Evolutionary conservation across 208 protist species (phyloP), one percentile per base, ranked within the genome.

Genomic region (Trypanosoma cruzi): DNA sequence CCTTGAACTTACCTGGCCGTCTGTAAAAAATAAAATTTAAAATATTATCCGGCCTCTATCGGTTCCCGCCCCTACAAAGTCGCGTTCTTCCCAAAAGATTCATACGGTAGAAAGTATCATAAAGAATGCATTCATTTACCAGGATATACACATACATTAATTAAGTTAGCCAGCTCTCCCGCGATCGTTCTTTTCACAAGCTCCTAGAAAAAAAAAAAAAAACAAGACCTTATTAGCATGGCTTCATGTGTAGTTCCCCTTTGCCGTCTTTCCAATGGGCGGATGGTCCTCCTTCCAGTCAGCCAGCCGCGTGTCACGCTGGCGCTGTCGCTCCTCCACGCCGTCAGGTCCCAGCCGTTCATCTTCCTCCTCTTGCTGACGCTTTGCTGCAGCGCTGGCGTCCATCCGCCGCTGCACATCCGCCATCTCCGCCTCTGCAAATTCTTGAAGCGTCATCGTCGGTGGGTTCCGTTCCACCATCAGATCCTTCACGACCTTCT

Each of bases 201-300:
- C 44, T 11, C 13, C 34, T 56, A 16, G 22, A 70, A 62, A 53
- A 57, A 57, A 63, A 64, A 71, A 57, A 42, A 55, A 58, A 44
- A 56, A 64, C 53, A 55, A 34, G 14, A 64, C 5, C 4, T 52
- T 8, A 18, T 8, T 11, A n/a, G 2, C n/a, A 26, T 18, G 26
- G 40, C 13, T 26, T 88, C 71, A 95, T 29, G 89, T 79, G 74
- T 94, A 96, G 73, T 96, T 96, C 26, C 91, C 91, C 73, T 88
- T 90, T 55, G 83, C 84, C 3, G 86, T 92, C 22, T 82, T 42
- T 13, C 91, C 91, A 68, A 86, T 88, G 13, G 85, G 82, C 24
- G 91, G 84, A 71, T 96, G 78, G 32, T 86, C 87, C 52, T 96
- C 91, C 73, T 93, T 92, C 91, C 91, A 96, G 58, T 96, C 71